phyloP scores from a whole-genome alignment of 352 stramenopile species.

The Phytophthora rubi region DNA sequence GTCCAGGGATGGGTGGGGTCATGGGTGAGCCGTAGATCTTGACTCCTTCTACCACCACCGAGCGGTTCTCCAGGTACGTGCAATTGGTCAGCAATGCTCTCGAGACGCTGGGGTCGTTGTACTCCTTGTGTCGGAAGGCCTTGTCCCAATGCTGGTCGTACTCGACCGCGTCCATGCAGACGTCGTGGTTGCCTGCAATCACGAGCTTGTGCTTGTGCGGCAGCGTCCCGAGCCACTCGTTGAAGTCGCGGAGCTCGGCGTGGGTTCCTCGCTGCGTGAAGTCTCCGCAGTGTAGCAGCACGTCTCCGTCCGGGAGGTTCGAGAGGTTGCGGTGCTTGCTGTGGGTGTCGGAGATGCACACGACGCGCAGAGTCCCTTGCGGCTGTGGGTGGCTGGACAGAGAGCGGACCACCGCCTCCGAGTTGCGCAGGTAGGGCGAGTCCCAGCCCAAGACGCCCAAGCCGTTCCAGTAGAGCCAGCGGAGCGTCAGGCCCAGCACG shows the following conservation, averaged over 20 bases:
- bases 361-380: conserved; percentile 65
- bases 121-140: conserved; percentile 59
- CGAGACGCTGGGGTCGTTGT: conserved; percentile 64
- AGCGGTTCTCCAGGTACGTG: conserved; percentile 81
- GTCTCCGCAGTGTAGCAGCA: conserved; percentile 92
- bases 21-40: conserved; percentile 85
- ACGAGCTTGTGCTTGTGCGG: conserved; percentile 82
- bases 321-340: conserved; percentile 72
- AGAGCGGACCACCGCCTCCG: conserved; percentile 27
- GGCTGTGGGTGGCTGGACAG: conserved; percentile 53
- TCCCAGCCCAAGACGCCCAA: conserved; percentile 65
- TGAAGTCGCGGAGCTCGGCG: conserved; percentile 75
- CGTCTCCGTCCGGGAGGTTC: conserved; percentile 66
- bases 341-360: conserved; percentile 88
- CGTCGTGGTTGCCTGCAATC: conserved; percentile 85
- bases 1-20: conserved; percentile 71
- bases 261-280: conserved; percentile 85
- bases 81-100: conserved; percentile 70
- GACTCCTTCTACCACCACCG: conserved; percentile 67
- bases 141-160: conserved; percentile 74
- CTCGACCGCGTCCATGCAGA: conserved; percentile 74
- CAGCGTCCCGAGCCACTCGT: conserved; percentile 78
- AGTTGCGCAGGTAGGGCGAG: conserved; percentile 52
- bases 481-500: conserved; percentile 30
- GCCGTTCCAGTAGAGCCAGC: conserved; percentile 73